phyloP scores from a whole-genome alignment of 108 stramenopile genomes.

The Aurantiochytrium sp. region DNA sequence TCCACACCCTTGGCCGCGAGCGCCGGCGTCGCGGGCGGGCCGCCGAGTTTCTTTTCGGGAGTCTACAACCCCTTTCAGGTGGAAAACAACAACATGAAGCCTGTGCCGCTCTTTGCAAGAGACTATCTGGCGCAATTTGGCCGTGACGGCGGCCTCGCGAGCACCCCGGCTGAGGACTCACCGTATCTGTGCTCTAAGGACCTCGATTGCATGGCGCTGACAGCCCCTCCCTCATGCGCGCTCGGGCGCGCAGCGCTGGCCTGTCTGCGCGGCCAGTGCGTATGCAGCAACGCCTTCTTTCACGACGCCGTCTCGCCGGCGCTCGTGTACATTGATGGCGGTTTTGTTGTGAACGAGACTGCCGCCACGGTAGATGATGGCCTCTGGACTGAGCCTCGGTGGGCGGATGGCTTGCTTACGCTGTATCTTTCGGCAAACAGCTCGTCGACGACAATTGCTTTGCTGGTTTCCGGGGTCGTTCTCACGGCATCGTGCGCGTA shows the following conservation, averaged over 20 bases:
- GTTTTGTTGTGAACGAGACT: background rate
- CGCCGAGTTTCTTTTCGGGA: background rate
- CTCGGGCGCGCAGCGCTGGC: background rate
- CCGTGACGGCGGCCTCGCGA: background rate
- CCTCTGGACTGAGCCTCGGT: background rate
- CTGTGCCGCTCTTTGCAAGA: background rate
- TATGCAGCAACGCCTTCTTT: background rate
- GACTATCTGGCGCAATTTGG: background rate
- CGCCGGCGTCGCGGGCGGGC: background rate
- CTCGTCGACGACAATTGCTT: background rate
- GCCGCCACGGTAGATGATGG: background rate
- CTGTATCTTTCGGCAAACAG: background rate
- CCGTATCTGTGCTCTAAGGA: background rate
- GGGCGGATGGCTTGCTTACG: background rate
- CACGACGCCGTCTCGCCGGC: background rate
- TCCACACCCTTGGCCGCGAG: background rate
- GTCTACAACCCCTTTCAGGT: background rate
- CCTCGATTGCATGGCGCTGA: background rate
- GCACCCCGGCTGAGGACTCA: background rate
- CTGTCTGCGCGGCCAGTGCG: background rate
- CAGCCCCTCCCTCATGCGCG: background rate
- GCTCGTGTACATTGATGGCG: background rate
- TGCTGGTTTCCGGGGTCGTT: background rate
- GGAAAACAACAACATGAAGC: constrained; percentile 8
- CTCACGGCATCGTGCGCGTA: background rate